Percentiles rank a stretch among this genome's conserved stretches.
Conservation (phyloP, 1,139 yeast species). For the Pichia norvegensis region DNA sequence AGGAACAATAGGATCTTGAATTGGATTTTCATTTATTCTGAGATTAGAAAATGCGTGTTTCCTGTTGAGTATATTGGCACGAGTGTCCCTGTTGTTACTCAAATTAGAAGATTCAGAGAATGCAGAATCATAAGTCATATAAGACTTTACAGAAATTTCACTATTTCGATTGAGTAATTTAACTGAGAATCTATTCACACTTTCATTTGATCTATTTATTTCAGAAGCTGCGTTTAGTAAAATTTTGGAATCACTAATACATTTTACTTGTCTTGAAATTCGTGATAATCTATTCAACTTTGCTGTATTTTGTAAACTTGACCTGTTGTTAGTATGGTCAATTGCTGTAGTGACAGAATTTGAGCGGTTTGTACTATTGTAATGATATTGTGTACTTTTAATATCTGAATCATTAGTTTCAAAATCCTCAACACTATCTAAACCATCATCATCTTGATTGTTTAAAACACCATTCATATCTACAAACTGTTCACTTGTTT, state of each 20-base stretch:
- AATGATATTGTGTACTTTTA: background rate
- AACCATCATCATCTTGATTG: conserved; percentile 9
- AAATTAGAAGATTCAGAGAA: conserved; percentile 29
- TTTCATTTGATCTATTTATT: background rate
- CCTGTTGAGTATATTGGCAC: conserved; percentile 9
- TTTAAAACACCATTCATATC: conserved; percentile 10
- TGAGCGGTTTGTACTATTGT: background rate
- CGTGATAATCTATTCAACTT: background rate
- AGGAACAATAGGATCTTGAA: background rate
- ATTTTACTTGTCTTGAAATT: conserved; percentile 3
- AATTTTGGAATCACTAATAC: conserved; percentile 9
- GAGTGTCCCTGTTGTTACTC: background rate
- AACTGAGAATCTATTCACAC: conserved; percentile 15
- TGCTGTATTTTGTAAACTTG: conserved; percentile 6
- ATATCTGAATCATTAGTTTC: background rate
- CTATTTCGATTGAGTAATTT: conserved; percentile 22
- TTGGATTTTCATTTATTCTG: conserved; percentile 1
- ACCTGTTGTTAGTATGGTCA: background rate
- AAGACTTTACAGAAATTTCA: conserved; percentile 36
- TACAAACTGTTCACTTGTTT: conserved; percentile 11
- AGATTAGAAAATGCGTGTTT: conserved; percentile 13
- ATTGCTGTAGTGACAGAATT: background rate
- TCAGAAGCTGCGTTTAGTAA: background rate
- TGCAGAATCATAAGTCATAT: conserved; percentile 50
- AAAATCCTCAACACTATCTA: background rate